A percentile compares a stretch with the other conserved stretches of the same genome.
Conservation (phyloP, 2,329 filamentous ascomycete genomes). For the Epicoccum nigrum region DNA sequence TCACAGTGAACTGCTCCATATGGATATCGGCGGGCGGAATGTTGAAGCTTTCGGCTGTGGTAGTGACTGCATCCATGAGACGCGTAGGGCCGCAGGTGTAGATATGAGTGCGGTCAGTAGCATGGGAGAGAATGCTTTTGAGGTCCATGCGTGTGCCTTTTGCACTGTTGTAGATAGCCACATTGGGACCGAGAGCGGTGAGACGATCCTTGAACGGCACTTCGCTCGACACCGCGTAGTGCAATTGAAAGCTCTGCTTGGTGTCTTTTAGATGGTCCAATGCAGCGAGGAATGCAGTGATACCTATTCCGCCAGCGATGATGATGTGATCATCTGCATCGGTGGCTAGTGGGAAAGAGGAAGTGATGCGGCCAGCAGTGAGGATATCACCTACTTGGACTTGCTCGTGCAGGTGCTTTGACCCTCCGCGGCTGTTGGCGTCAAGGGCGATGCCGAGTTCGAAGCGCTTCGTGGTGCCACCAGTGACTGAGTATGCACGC, state of each 20-base stretch:
- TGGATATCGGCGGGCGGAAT: slow-evolving; percentile 62
- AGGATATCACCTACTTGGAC: slow-evolving; percentile 58
- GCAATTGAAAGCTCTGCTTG: slow-evolving; percentile 56
- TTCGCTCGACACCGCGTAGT: slow-evolving; percentile 64
- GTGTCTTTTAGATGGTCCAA: slow-evolving; percentile 45
- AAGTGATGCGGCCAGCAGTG: slow-evolving; percentile 58
- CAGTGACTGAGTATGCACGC: slow-evolving; percentile 66
- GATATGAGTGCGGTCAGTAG: slow-evolving; percentile 62
- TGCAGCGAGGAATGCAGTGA: slow-evolving; percentile 67
- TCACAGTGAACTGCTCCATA: slow-evolving; percentile 64
- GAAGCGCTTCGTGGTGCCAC: slow-evolving; percentile 58
- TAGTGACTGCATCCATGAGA: slow-evolving; percentile 61
- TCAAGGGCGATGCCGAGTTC: slow-evolving; percentile 66
- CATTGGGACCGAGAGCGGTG: slow-evolving; percentile 49
- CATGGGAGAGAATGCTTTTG: slow-evolving; percentile 50
- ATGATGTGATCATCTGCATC: slow-evolving; percentile 66
- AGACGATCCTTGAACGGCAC: slow-evolving; percentile 62
- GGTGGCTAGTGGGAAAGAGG: slow-evolving; percentile 54
- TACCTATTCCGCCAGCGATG: slow-evolving; percentile 68
- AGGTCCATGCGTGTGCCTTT: slow-evolving; percentile 62
- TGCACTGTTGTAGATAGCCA: slow-evolving; percentile 61
- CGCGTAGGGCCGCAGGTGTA: slow-evolving; percentile 66
- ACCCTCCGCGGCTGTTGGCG: slow-evolving; percentile 64
- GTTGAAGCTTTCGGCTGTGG: slow-evolving; percentile 50
- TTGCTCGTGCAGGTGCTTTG: slow-evolving; percentile 61